Percentiles rank a stretch among this genome's conserved stretches.
Conservation (phyloP, 2,329 filamentous ascomycete genomes). For the Metarhizium rileyi region DNA sequence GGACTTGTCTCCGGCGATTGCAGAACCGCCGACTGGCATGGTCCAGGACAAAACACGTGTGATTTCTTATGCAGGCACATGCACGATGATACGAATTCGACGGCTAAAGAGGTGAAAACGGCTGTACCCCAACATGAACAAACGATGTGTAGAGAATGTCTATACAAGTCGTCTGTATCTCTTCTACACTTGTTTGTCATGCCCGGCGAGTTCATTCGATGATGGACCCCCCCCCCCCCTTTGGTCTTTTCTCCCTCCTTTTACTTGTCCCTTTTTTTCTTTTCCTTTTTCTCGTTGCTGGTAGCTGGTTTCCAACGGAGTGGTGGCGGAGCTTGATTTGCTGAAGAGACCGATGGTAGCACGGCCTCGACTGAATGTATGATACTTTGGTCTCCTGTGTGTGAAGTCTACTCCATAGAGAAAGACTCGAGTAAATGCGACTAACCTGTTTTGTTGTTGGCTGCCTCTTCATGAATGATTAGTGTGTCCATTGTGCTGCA, state of each 20-base stretch:
- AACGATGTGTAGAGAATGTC: background rate
- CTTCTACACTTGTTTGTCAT: background rate
- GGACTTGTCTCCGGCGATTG: background rate
- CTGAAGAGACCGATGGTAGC: background rate
- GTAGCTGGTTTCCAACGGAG: background rate
- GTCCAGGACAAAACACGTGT: background rate
- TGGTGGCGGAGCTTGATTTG: background rate
- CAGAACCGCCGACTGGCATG: background rate
- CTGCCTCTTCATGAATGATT: too few species aligned
- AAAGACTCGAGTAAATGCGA: background rate
- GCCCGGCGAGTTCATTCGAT: background rate
- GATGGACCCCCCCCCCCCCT: background rate
- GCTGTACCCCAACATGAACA: constrained; percentile 2
- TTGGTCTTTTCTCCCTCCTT: constrained; percentile 3
- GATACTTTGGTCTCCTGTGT: background rate
- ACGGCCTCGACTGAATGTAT: constrained; percentile 1
- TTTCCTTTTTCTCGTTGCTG: background rate
- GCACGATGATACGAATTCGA: constrained; percentile 11
- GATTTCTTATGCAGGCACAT: constrained; percentile 7
- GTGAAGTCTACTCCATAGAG: constrained; percentile 4
- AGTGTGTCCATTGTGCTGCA: too few species aligned
- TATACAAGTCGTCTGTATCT: background rate
- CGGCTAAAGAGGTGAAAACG: constrained; percentile 6
- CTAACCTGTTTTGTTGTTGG: background rate
- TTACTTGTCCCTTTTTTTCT: constrained; percentile 5